Evolutionary conservation across 202 grass and related monocot genomes (phyloP).

Genomic region (Bolboschoenoplectus hybrid): DNA sequence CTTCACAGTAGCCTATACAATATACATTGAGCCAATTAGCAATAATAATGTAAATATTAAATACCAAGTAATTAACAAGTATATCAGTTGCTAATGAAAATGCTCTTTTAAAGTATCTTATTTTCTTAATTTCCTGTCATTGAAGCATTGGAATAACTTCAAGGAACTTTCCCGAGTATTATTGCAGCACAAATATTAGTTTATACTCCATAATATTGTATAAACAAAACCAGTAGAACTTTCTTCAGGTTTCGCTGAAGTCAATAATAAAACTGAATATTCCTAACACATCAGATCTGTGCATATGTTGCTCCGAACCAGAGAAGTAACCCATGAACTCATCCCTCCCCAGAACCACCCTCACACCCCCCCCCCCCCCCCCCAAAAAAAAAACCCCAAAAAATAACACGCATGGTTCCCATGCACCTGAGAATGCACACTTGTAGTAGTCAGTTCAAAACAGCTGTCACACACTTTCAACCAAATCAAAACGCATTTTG

Average conservation of each 20-base stretch:
- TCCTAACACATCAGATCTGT: too few species aligned
- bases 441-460: constrained; percentile 2
- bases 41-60: not conserved
- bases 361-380: too few species aligned
- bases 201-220: too few species aligned
- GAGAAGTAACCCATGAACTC: not conserved
- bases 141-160: too few species aligned
- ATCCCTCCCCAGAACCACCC: not conserved
- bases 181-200: too few species aligned
- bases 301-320: not conserved
- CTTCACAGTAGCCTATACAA: constrained; percentile 56
- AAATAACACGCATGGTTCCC: not conserved
- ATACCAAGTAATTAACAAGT: not conserved
- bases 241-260: too few species aligned
- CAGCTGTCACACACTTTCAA: not conserved
- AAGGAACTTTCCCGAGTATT: too few species aligned
- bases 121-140: not conserved
- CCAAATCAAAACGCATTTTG: not conserved
- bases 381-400: not conserved
- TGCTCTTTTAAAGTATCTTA: not conserved
- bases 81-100: constrained; percentile 1
- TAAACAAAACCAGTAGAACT: too few species aligned
- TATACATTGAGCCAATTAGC: constrained; percentile 15
- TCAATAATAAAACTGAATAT: too few species aligned
- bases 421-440: not conserved